phyloP scores from a whole-genome alignment of 176 grass and related monocot genomes.

The Typha latifolia region DNA sequence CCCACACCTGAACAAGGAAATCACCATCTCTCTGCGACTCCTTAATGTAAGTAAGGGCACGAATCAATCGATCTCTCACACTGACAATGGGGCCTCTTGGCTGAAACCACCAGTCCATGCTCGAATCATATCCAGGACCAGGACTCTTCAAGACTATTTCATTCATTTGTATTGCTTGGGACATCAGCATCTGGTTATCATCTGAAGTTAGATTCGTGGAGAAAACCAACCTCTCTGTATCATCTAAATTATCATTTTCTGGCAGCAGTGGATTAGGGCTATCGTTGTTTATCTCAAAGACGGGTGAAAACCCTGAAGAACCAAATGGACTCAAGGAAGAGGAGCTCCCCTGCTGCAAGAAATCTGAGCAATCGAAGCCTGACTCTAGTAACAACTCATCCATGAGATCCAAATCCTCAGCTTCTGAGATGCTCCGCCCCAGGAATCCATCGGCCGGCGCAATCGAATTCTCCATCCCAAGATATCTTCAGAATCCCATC shows the following conservation, averaged over 20 bases:
- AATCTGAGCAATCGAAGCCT: conserved; percentile 35
- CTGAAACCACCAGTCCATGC: conserved; percentile 21
- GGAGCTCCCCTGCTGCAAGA: conserved; percentile 11
- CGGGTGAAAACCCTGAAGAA: conserved; percentile 20
- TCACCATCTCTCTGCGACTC: conserved; percentile 32
- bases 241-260: conserved; percentile 8
- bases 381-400: conserved; percentile 49
- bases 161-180: neutral
- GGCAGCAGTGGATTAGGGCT: neutral
- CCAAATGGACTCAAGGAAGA: conserved; percentile 6
- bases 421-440: conserved; percentile 21
- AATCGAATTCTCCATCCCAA: conserved; percentile 21
- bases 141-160: conserved; percentile 1
- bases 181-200: neutral
- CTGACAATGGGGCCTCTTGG: neutral
- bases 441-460: neutral
- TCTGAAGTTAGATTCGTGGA: conserved; percentile 9
- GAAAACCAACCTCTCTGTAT: conserved; percentile 23
- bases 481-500: conserved; percentile 22
- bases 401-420: conserved; percentile 52
- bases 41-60: conserved; percentile 58
- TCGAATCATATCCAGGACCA: neutral
- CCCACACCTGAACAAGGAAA: conserved; percentile 80
- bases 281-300: conserved; percentile 7
- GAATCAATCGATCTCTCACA: conserved; percentile 54